Evolutionary conservation across 2,329 filamentous ascomycete species (phyloP), one percentile per base, ranked within the genome.

Genomic region (Podosphaera aphanis): DNA sequence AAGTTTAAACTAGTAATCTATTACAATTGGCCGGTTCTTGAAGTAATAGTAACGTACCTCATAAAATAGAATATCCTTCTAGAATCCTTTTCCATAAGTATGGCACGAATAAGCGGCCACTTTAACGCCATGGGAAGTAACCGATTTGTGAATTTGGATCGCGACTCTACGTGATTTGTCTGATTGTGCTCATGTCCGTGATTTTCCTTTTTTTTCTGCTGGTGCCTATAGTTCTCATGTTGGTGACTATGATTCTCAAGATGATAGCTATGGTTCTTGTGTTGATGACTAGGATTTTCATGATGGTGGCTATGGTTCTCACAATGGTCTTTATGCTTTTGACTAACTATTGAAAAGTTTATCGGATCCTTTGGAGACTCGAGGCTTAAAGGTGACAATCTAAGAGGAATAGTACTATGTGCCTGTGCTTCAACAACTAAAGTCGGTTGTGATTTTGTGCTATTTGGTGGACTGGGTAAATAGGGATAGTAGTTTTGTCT

Each of bases 41-140:
- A 18, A 20, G 25, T 29, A 33, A 10, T 11, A 10, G 15, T 20
- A 16, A 37, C 77, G 57, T 67, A 92, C 82, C 70, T 73, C 75
- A 93, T 93, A 55, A 95, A 98, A 62, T 98, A 98, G 53, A 93
- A 92, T 51, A 98, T 95, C 39, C 88, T 75, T 48, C 90, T 73
- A 15, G 88, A 95, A 60, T 98, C 88, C 56, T 84, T 85, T 57
- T 95, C 88, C 13, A 78, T 74, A 55, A 98, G 64, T 48, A 98
- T 84, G 45, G 83, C 79, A 58, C 94, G 77, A 16, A 94, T 56
- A 29, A 95, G 68, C 0, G 88, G 86, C 59, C 79, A 83, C 21
- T 68, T 67, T 43, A 79, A 70, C 10, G 77, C 79, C 46, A 73
- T 69, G 0, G 70, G 69, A n/a, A 95, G 66, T 2, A 95, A 60